Base-by-base conservation (phyloP, 164 flowering plant genomes). In the Chloranthus sessilifolius region DNA sequence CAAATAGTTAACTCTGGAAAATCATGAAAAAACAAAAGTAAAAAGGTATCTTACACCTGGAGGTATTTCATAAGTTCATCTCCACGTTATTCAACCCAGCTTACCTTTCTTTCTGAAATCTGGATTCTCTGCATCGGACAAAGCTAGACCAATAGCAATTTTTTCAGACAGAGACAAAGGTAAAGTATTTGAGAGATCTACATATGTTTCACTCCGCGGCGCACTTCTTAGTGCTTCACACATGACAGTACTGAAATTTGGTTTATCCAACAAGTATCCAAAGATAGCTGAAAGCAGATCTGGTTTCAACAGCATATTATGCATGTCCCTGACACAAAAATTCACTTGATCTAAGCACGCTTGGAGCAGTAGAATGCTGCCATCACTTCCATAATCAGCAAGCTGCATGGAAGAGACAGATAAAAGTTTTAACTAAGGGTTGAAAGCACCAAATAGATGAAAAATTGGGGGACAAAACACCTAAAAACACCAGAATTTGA, bases 141-240 rank as follows among this genome's bases (percentile, higher is more conserved):
- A 67, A 44, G 96, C 97, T 67, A 94, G 86, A 59, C 90, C 96
- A 63, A 83, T 28, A 15, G 66, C 76, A 64, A 89, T 76, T 68
- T 77, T 89, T 63, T 94, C 97, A 62, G 77, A 51, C 17, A 58
- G 44, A 15, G 96, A 71, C 54, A 94, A 63, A 24, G 61, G 65
- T 26, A 89, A 57, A 2, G 74, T 74, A 55, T 64, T 68, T n/a
- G 74, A 81, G 9, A 94, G 60, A 61, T 72, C 72, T 46, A 87
- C 70, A 65, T 73, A 70, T 22, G 53, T 78, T 33, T 80, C 83
- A 58, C 25, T 75, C 48, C 82, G 51, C 17, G 55, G 56, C 3
- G 25, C 12, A 59, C 47, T 62, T 44, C 64, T 64, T 16, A 86
- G 50, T 20, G 95, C 71, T 63, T 72, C 78, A 45, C 78, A 69